Evolutionary conservation across 805 yeast species (phyloP), one percentile per base, ranked within the genome.

Genomic region (Zygosaccharomyces bailii): DNA sequence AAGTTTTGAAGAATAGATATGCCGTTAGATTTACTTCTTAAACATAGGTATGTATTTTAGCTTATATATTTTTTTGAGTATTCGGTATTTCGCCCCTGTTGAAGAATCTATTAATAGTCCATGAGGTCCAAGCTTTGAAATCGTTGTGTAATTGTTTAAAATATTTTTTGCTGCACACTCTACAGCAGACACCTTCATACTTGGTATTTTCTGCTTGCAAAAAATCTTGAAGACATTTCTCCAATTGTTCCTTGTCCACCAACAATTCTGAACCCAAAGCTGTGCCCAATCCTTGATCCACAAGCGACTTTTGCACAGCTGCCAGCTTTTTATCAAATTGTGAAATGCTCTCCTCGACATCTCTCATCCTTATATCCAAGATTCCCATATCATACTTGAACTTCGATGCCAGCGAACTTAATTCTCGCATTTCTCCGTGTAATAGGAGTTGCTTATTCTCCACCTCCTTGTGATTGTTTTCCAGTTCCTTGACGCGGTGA

Each of bases 321-420:
- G 41, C 45, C 20, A 63, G 21, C 37, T 63, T 63, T 2, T 43
- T 31, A 35, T 64, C 65, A 61, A 78, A 77, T 29, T 70, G 59
- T 36, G 70, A 66, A 44, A 79, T 71, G 35, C 80, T 73, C 20
- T 80, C 81, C 53, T 82, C 86, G 5, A 84, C 82, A 53, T 85
- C 93, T 34, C 77, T 73, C 37, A 85, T 73, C 52, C 84, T 80
- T 17, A 76, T 73, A 24, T 73, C 73, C 23, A 85, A 61, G 33
- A 81, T 66, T 16, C 84, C 65, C 35, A 80, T 67, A 56, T 85
- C 91, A 59, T 85, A 85, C 52, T 79, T 77, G 40, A 85, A 60
- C 49, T 82, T 69, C 2, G 86, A 80, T 25, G 78, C 74, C 40
- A 78, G 64, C 6, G 81, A 74, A 40, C 75, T 76, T 13, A 80